A percentile compares a stretch with the other conserved stretches of the same genome.
These are phyloP conservation scores for Barnettozyma pratensis DNA, from an alignment of 805 yeast species.

Conservation along the genomic window DNA sequence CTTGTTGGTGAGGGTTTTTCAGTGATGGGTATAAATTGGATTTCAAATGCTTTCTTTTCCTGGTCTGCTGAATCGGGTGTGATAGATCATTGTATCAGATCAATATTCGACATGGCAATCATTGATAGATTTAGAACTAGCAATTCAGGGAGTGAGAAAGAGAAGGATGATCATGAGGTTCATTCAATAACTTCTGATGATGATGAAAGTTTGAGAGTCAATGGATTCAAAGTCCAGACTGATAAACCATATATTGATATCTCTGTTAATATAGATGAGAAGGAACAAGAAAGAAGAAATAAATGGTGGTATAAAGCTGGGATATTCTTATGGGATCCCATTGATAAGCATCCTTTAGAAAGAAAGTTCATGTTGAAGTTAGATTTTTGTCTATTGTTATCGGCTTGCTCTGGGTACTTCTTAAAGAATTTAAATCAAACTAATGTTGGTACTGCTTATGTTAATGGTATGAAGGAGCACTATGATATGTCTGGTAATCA, in stretches of 20 bases:
- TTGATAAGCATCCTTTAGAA: conserved; percentile 25
- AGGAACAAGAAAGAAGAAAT: conserved; percentile 8
- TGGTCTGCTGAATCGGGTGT: too few species aligned
- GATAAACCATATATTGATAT: conserved; percentile 13
- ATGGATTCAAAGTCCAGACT: conserved; percentile 6
- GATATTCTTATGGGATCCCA: conserved; percentile 11
- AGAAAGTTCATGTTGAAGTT: conserved; percentile 29
- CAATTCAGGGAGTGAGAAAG: background rate
- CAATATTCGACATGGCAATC: background rate
- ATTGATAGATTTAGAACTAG: background rate
- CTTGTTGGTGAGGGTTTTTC: too few species aligned
- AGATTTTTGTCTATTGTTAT: conserved; percentile 34
- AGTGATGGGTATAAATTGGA: too few species aligned
- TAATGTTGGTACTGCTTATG: conserved; percentile 40
- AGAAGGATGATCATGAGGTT: conserved; percentile 1
- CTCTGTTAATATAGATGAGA: conserved; percentile 1
- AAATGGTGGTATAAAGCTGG: conserved; percentile 12
- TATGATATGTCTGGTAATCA: conserved; percentile 37
- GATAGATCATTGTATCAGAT: too few species aligned
- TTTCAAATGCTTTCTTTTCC: too few species aligned
- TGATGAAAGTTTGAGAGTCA: conserved; percentile 1
- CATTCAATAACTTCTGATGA: conserved; percentile 1
- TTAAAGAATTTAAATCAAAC: conserved; percentile 38
- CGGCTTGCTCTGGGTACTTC: conserved; percentile 41
- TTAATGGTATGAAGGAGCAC: conserved; percentile 42